These are phyloP conservation scores for Fragaria ananassa DNA, from an alignment of 306 rosid species.

Conservation along the genomic window DNA sequence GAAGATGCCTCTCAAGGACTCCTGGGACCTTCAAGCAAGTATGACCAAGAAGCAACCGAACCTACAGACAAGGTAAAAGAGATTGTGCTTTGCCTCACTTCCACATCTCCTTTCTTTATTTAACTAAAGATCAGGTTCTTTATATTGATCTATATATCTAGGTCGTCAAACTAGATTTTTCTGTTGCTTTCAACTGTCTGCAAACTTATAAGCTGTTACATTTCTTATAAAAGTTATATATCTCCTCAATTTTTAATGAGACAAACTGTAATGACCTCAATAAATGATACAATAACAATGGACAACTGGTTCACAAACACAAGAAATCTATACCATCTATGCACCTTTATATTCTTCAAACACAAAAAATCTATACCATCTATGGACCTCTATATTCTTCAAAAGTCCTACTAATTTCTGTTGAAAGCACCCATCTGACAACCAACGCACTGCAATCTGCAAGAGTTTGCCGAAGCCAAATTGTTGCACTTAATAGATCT, in stretches of 20 bases:
- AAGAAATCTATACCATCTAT: background rate
- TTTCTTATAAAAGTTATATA: background rate
- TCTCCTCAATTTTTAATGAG: background rate
- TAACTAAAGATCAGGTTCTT: background rate
- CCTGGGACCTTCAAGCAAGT: slow-evolving; percentile 32
- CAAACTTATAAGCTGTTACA: background rate
- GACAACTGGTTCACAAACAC: background rate
- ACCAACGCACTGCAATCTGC: background rate
- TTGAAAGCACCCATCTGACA: background rate
- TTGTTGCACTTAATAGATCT: background rate
- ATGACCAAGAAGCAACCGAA: slow-evolving; percentile 46
- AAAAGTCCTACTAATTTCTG: background rate
- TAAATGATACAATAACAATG: background rate
- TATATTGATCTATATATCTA: background rate
- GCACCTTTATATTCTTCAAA: background rate
- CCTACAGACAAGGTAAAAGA: slow-evolving; percentile 42
- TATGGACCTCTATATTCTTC: background rate
- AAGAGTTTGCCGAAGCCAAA: background rate
- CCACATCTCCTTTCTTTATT: slow-evolving; percentile 2
- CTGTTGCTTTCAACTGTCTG: background rate
- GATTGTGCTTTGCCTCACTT: background rate
- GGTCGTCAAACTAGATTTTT: background rate
- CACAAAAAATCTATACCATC: background rate
- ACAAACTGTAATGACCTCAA: background rate
- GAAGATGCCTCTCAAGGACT: slow-evolving; percentile 50